Evolutionary conservation across 352 stramenopile species (phyloP), one percentile per base, ranked within the genome.

Genomic region (Globisporangium spiculum): DNA sequence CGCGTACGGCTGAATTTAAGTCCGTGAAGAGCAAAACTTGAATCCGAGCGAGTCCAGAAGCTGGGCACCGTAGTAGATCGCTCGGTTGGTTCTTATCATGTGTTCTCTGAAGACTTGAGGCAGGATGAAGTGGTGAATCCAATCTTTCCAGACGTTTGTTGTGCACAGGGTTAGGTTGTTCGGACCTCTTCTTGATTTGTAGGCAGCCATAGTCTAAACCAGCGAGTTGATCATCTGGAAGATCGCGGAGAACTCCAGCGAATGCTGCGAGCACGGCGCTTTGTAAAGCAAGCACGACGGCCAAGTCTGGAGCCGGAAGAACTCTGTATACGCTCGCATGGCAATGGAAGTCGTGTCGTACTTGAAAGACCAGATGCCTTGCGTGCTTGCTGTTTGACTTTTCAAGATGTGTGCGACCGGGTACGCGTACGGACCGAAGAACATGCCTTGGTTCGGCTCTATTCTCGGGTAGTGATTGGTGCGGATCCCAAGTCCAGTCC

Each of bases 341-440:
- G 38, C 46, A 9, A 71, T 50, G 34, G 66, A 76, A 32, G 69
- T 78, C 18, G 69, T 70, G 48, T 78, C 66, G 59, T 71, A 78
- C 32, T 78, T 78, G 59, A 71, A 75, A 46, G 44, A 22, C 72
- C 72, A 78, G 34, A 60, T 34, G 14, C 24, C 50, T 12, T 38
- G 26, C 7, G 2, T 6, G 4, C 18, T 18, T 34, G 27, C 32
- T 12, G 18, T 64, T 34, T 58, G 24, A 12, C 58, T 58, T 14
- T 24, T 20, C 12, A 16, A 38, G 22, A 48, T 46, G 20, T 69
- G 55, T 4, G 38, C 12, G 8, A 65, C 54, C 10, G 64, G 16
- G 20, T 59, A 69, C 24, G 41, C 38, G 16, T 50, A 63, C 30
- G 64, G 54, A 58, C 64, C 41, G 52, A 65, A 58, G 27, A 26